phyloP scores from a whole-genome alignment of 225 moss, liverwort and hornwort genomes.

The Anthoceros angustus region DNA sequence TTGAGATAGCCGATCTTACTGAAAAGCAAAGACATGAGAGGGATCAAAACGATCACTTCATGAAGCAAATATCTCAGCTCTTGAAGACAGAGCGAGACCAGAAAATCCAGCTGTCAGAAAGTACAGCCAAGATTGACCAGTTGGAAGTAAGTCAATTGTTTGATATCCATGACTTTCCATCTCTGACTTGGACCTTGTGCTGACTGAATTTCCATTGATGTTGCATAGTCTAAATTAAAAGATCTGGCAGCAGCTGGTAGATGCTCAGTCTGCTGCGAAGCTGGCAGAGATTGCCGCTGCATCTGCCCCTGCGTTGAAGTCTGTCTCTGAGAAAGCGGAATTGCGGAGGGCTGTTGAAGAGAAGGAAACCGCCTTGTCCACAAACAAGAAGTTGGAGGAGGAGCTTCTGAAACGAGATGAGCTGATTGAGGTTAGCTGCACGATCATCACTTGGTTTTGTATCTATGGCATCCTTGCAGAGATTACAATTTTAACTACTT shows the following conservation, averaged over 20 bases:
- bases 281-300: constrained; percentile 16
- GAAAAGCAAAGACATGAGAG: not conserved
- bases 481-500: no score
- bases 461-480: not conserved
- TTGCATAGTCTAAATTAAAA: constrained; percentile 40
- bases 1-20: not conserved
- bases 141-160: not conserved
- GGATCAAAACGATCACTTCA: not conserved
- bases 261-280: constrained; percentile 17
- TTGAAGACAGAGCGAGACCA: not conserved
- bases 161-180: not conserved
- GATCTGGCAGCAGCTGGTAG: constrained; percentile 46
- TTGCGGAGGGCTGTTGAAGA: constrained; percentile 36
- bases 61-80: not conserved
- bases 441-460: not conserved
- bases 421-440: constrained; percentile 41
- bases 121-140: not conserved
- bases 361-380: constrained; percentile 44
- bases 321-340: constrained; percentile 30
- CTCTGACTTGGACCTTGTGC: not conserved
- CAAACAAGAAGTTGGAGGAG: constrained; percentile 75
- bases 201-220: not conserved
- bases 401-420: constrained; percentile 85
- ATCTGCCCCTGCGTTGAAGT: constrained; percentile 35
- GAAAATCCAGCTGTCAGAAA: not conserved